Percentiles rank a stretch among this genome's conserved stretches.
phyloP scores from a whole-genome alignment of 2,329 filamentous ascomycete genomes.

The Chaetothyriales sp. region DNA sequence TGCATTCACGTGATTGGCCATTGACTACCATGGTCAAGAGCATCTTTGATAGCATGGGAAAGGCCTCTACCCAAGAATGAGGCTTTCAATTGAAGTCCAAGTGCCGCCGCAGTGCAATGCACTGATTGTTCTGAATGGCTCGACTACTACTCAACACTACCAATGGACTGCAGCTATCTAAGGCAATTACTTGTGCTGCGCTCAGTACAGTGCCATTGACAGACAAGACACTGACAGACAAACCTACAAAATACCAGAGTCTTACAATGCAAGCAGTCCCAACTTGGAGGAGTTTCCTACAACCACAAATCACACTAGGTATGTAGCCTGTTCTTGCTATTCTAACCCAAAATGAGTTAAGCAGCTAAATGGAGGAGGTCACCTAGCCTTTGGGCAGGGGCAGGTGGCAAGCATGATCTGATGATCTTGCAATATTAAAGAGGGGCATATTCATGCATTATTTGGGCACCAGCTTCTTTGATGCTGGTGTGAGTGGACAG shows the following conservation, averaged over 20 bases:
- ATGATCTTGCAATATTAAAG: not conserved
- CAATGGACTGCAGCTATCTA: not conserved
- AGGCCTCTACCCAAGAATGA: not conserved
- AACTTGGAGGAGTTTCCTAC: not conserved
- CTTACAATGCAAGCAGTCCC: not conserved
- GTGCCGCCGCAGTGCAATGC: no score
- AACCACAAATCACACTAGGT: not conserved
- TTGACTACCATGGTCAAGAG: not conserved
- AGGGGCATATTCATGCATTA: not conserved
- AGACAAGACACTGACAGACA: no score
- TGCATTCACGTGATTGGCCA: not conserved
- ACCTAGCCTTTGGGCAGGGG: not conserved
- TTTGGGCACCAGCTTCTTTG: not conserved
- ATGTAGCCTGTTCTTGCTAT: not conserved
- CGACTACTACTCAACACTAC: not conserved
- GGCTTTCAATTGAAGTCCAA: not conserved
- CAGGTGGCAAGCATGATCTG: not conserved
- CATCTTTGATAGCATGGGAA: not conserved
- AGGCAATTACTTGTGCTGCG: not conserved
- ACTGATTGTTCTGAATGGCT: not conserved
- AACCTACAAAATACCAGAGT: no score
- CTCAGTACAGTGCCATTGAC: not conserved
- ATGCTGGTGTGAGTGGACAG: not conserved
- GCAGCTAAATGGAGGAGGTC: not conserved
- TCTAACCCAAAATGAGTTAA: not conserved